Conservation (phyloP, 2,329 filamentous ascomycete genomes). For the Claviceps digitariae region DNA sequence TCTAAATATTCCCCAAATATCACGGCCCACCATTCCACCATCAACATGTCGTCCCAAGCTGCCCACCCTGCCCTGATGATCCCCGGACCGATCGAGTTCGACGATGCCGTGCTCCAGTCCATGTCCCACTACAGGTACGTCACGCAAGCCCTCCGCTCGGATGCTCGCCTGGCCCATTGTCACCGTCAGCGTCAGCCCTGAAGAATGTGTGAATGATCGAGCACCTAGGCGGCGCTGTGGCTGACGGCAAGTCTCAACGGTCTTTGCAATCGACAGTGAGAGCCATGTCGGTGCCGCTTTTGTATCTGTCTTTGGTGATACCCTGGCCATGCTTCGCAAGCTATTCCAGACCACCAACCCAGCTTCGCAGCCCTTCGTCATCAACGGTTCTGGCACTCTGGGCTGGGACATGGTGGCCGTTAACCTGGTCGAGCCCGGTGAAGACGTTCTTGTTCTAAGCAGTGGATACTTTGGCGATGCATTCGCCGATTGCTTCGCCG, state of each 20-base stretch:
- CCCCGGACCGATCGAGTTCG: constrained; percentile 94
- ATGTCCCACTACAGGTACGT: constrained; percentile 86
- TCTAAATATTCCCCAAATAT: not conserved
- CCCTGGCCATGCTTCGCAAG: constrained; percentile 73
- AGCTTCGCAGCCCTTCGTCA: constrained; percentile 75
- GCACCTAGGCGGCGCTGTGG: not conserved
- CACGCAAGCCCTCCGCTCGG: not conserved
- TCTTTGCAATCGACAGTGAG: constrained; percentile 44
- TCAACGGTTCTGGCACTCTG: constrained; percentile 87
- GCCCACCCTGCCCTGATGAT: constrained; percentile 70
- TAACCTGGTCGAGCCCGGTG: constrained; percentile 79
- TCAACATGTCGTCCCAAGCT: constrained; percentile 48
- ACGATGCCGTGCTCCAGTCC: constrained; percentile 87
- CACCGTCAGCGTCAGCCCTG: not conserved
- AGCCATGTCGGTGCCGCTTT: constrained; percentile 86
- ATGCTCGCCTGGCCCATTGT: not conserved
- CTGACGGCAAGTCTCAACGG: not conserved
- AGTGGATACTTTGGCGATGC: constrained; percentile 96
- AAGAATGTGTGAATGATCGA: not conserved
- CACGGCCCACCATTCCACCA: not conserved
- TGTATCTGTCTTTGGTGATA: constrained; percentile 82
- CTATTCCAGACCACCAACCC: constrained; percentile 85
- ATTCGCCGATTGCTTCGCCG: constrained; percentile 82
- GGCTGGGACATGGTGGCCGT: constrained; percentile 96
- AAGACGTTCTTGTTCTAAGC: constrained; percentile 84